Percentiles rank a stretch among this genome's conserved stretches.
These are phyloP conservation scores for Candida suzukii DNA, from an alignment of 805 yeast species.

Conservation along the genomic window DNA sequence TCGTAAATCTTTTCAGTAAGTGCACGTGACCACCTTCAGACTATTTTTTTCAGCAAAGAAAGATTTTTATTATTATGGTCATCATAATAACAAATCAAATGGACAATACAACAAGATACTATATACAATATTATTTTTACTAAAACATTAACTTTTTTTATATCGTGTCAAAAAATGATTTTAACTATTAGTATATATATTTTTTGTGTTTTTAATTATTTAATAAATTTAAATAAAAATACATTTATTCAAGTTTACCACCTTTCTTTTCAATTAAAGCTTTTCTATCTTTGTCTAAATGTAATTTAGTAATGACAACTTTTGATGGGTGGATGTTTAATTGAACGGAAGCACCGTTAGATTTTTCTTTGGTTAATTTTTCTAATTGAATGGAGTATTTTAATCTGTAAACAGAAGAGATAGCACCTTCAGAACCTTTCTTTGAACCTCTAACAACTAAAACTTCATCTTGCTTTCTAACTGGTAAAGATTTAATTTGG, in stretches of 20 bases:
- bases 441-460: slow-evolving; percentile 96
- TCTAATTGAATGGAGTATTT: slow-evolving; percentile 95
- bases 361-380: slow-evolving; percentile 95
- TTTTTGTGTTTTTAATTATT: no score
- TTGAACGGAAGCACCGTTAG: slow-evolving; percentile 96
- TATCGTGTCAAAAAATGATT: background rate
- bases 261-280: slow-evolving; percentile 96
- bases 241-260: slow-evolving; percentile 89
- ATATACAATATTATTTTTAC: no score
- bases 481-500: slow-evolving; percentile 92
- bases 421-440: slow-evolving; percentile 99
- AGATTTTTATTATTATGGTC: no score
- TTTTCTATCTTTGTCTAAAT: slow-evolving; percentile 98
- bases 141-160: no score
- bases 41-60: no score
- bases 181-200: slow-evolving; percentile 1
- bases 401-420: slow-evolving; percentile 97
- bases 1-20: no score
- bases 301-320: slow-evolving; percentile 97
- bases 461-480: slow-evolving; percentile 97
- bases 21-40: no score
- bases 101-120: no score
- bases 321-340: slow-evolving; percentile 97
- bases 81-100: no score
- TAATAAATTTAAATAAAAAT: no score